phyloP scores from a whole-genome alignment of 2,329 filamentous ascomycete species.

The Penicillium sp. region DNA sequence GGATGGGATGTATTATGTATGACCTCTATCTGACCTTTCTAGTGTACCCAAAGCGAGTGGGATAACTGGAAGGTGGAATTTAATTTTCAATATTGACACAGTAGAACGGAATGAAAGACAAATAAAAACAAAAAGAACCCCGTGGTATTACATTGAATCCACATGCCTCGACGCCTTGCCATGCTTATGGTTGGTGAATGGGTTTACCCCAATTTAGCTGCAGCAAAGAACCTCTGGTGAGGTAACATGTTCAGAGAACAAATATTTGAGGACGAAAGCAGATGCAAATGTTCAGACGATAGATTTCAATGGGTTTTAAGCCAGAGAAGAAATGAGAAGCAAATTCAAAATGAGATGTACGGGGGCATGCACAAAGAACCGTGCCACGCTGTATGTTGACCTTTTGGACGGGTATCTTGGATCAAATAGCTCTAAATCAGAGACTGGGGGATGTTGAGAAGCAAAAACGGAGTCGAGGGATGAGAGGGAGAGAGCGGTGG shows the following conservation, averaged over 20 bases:
- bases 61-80: not conserved
- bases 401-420: slow-evolving; percentile 34
- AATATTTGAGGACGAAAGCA: not conserved
- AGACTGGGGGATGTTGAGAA: slow-evolving; percentile 11
- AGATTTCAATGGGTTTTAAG: not conserved
- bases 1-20: not conserved
- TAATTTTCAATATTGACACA: not conserved
- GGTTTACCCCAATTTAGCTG: slow-evolving; percentile 10
- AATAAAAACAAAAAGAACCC: slow-evolving; percentile 19
- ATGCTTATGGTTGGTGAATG: slow-evolving; percentile 28
- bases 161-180: slow-evolving; percentile 32
- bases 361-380: slow-evolving; percentile 13
- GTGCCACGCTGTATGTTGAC: slow-evolving; percentile 14
- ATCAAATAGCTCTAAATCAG: slow-evolving; percentile 22
- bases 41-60: not conserved
- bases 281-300: slow-evolving; percentile 10
- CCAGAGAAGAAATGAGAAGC: slow-evolving; percentile 3
- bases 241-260: not conserved
- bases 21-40: not conserved
- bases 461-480: slow-evolving; percentile 1
- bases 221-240: slow-evolving; percentile 6
- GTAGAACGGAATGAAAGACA: slow-evolving; percentile 15
- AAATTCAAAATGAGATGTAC: slow-evolving; percentile 11
- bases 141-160: slow-evolving; percentile 23
- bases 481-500: not conserved